A percentile compares a stretch with the other conserved stretches of the same genome.
Conservation (phyloP, 2,329 filamentous ascomycete genomes). For the Parastagonospora nodorum region DNA sequence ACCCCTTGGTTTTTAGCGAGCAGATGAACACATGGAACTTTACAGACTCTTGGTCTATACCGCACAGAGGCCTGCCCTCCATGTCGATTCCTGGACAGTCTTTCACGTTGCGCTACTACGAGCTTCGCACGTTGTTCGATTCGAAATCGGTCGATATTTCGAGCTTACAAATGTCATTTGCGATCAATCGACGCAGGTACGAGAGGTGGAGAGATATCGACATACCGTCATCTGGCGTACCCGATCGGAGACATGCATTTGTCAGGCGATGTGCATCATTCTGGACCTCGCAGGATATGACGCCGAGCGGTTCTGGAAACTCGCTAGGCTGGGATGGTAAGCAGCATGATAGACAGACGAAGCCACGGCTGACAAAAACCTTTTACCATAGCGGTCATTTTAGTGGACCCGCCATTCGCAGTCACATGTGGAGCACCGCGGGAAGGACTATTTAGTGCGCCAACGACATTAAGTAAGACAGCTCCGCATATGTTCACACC, state of each 20-base stretch:
- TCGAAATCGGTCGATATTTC: neutral
- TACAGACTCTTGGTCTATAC: slow-evolving; percentile 20
- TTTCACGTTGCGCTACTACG: slow-evolving; percentile 25
- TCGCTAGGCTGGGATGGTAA: slow-evolving; percentile 3
- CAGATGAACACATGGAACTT: slow-evolving; percentile 33
- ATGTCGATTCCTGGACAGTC: slow-evolving; percentile 14
- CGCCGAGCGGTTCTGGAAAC: no score
- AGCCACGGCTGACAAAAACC: no score
- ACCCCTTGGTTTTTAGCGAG: slow-evolving; percentile 25
- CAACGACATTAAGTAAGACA: neutral
- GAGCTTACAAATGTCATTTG: slow-evolving; percentile 19
- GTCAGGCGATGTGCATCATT: slow-evolving; percentile 24
- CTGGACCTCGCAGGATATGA: slow-evolving; percentile 14
- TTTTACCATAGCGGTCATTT: neutral
- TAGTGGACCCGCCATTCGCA: neutral
- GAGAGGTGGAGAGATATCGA: slow-evolving; percentile 25
- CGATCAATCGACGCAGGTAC: slow-evolving; percentile 20
- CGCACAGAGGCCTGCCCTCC: slow-evolving; percentile 21
- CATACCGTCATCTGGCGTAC: slow-evolving; percentile 7
- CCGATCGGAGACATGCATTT: slow-evolving; percentile 16
- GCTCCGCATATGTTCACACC: no score
- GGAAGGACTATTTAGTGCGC: no score
- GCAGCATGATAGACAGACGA: no score
- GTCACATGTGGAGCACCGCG: neutral
- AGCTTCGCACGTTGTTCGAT: slow-evolving; percentile 20